Conservation (phyloP, 345 rosid species). For the Aurinia saxatilis region DNA sequence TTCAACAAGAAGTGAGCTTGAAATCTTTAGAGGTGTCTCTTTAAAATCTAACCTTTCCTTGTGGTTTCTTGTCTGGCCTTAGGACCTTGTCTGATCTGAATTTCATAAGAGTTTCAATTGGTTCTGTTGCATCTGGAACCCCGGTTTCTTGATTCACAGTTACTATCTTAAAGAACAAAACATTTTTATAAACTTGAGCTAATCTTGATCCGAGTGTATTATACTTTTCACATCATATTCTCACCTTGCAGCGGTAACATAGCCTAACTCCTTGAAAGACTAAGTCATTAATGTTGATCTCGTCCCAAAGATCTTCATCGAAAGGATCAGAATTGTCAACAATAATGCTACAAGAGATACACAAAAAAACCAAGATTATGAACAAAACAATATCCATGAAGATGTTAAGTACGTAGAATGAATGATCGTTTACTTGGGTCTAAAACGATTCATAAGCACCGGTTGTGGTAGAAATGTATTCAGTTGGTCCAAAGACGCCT, state of each 20-base stretch:
- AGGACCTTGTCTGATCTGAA: constrained; percentile 60
- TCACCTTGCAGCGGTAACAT: constrained; percentile 88
- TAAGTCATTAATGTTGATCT: constrained; percentile 45
- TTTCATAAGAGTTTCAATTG: constrained; percentile 56
- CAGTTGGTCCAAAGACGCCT: constrained; percentile 77
- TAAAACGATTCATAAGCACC: constrained; percentile 72
- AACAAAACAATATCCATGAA: not conserved
- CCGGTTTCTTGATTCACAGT: constrained; percentile 73
- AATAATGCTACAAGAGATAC: constrained; percentile 44
- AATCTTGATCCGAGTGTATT: not conserved
- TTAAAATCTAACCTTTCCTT: constrained; percentile 52
- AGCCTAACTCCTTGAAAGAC: constrained; percentile 63
- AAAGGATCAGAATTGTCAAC: constrained; percentile 68
- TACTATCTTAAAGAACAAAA: constrained; percentile 45
- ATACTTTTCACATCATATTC: not conserved
- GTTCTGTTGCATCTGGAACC: constrained; percentile 46
- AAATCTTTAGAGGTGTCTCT: not conserved
- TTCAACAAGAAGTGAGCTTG: not conserved
- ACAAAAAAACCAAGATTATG: not conserved
- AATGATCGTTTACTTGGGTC: constrained; percentile 58
- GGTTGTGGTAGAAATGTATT: constrained; percentile 69
- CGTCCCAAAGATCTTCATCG: constrained; percentile 83
- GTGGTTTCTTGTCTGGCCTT: constrained; percentile 54
- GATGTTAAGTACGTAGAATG: not conserved
- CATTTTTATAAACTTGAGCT: not conserved